Evolutionary conservation across 2,329 filamentous ascomycete species (phyloP).

Genomic region (Diaporthe sp.): DNA sequence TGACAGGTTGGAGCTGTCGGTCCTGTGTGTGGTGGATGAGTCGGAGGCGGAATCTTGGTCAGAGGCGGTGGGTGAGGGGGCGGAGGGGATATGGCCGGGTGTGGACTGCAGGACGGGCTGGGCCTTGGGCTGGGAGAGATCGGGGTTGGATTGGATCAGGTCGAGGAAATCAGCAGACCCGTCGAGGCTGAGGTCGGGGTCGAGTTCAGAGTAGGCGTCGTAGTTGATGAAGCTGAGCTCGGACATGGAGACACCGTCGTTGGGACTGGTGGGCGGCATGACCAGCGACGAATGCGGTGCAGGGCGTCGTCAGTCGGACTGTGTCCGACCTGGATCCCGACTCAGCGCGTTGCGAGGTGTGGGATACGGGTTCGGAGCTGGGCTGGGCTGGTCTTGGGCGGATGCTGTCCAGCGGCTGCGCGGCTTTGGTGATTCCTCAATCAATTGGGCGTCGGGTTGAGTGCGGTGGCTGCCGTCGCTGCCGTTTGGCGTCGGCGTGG

Average conservation of each 20-base stretch:
- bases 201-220: conserved; percentile 37
- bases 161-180: conserved; percentile 34
- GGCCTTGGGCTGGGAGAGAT: conserved; percentile 40
- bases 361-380: background rate
- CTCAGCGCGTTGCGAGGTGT: conserved; percentile 33
- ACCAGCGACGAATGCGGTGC: conserved; percentile 18
- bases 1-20: conserved; percentile 61
- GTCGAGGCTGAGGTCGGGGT: conserved; percentile 37
- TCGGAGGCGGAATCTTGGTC: conserved; percentile 66
- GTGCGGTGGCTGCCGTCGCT: conserved; percentile 24
- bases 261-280: conserved; percentile 39
- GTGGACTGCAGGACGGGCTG: conserved; percentile 42
- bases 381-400: conserved; percentile 6
- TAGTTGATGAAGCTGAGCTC: conserved; percentile 37
- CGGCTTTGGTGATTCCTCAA: background rate
- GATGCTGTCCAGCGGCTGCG: background rate
- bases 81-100: conserved; percentile 55
- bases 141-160: conserved; percentile 37
- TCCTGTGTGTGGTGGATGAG: conserved; percentile 64
- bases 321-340: conserved; percentile 36
- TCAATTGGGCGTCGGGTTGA: conserved; percentile 9
- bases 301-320: conserved; percentile 36
- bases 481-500: conserved; percentile 14
- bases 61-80: conserved; percentile 58
- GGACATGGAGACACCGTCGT: conserved; percentile 40